These are phyloP conservation scores for Pseudogymnoascus sp. DNA, from an alignment of 2,329 filamentous ascomycete genomes.

Conservation along the genomic window DNA sequence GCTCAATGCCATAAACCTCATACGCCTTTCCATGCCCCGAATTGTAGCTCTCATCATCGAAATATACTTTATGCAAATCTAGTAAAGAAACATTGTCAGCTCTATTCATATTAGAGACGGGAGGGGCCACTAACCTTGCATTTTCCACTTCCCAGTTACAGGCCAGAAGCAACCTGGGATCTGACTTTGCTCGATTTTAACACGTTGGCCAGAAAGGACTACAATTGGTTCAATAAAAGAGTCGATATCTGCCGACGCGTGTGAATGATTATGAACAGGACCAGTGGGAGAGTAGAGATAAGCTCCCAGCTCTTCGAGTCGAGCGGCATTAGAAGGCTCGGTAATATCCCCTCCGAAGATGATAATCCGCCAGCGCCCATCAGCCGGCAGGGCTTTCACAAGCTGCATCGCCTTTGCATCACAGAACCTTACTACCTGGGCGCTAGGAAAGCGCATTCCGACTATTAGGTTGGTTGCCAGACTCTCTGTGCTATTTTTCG, in stretches of 20 bases:
- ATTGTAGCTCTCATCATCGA: constrained; percentile 49
- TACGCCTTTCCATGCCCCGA: constrained; percentile 52
- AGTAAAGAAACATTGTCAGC: background rate
- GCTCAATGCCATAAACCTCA: constrained; percentile 45
- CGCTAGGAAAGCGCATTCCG: constrained; percentile 51
- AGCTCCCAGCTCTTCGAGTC: constrained; percentile 33
- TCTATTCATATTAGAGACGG: background rate
- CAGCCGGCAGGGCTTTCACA: constrained; percentile 41
- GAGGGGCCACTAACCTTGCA: constrained; percentile 38
- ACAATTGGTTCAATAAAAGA: constrained; percentile 51
- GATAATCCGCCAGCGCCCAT: constrained; percentile 46
- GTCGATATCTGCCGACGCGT: constrained; percentile 38
- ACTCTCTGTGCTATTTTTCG: constrained; percentile 26
- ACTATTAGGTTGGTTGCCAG: constrained; percentile 38
- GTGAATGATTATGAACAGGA: constrained; percentile 38
- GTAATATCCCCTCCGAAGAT: constrained; percentile 40
- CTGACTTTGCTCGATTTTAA: constrained; percentile 41
- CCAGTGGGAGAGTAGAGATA: constrained; percentile 36
- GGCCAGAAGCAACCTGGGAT: constrained; percentile 53
- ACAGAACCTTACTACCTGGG: constrained; percentile 52
- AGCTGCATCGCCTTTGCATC: constrained; percentile 52
- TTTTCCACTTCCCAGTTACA: constrained; percentile 45
- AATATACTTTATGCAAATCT: constrained; percentile 54
- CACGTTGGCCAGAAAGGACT: constrained; percentile 43
- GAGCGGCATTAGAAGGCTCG: constrained; percentile 19